Evolutionary conservation across 768 basidiomycete genomes (phyloP).

Genomic region (Lentinula guzmanii): DNA sequence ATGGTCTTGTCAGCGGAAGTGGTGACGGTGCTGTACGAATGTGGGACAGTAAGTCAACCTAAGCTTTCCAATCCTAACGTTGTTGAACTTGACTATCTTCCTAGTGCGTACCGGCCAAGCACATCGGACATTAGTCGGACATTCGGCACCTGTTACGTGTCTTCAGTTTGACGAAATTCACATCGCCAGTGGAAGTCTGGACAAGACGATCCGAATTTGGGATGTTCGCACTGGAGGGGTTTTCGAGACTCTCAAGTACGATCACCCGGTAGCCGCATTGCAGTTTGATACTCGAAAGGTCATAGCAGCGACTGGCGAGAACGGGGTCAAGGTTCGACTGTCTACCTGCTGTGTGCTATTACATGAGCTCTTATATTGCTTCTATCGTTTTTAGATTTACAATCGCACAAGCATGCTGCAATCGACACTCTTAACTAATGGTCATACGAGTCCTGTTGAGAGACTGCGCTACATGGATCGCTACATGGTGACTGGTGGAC

Average conservation of each 20-base stretch:
- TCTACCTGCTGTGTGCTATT: not conserved
- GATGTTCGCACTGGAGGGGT: conserved; percentile 88
- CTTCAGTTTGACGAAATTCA: conserved; percentile 96
- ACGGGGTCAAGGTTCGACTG: conserved; percentile 73
- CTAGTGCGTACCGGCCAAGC: conserved; percentile 97
- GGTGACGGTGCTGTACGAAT: conserved; percentile 96
- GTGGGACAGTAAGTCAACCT: conserved; percentile 89
- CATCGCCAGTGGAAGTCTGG: conserved; percentile 87
- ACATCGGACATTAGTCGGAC: conserved; percentile 87
- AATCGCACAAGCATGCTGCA: conserved; percentile 93
- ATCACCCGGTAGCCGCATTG: conserved; percentile 82
- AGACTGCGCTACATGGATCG: conserved; percentile 93
- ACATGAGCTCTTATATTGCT: not conserved
- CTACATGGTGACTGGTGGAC: conserved; percentile 86
- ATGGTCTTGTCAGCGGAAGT: conserved; percentile 93
- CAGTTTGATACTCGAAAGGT: conserved; percentile 97
- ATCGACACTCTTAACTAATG: conserved; percentile 79
- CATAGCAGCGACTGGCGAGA: conserved; percentile 88
- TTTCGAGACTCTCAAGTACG: conserved; percentile 86
- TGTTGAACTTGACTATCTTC: conserved; percentile 1
- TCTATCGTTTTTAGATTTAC: conserved; percentile 56
- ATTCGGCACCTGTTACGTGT: conserved; percentile 90
- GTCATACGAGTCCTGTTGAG: conserved; percentile 88
- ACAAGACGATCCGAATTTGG: conserved; percentile 94
- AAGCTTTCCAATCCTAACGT: not conserved